phyloP scores from a whole-genome alignment of 495 filamentous ascomycete genomes.

The Hypoxylon lienhwacheense region DNA sequence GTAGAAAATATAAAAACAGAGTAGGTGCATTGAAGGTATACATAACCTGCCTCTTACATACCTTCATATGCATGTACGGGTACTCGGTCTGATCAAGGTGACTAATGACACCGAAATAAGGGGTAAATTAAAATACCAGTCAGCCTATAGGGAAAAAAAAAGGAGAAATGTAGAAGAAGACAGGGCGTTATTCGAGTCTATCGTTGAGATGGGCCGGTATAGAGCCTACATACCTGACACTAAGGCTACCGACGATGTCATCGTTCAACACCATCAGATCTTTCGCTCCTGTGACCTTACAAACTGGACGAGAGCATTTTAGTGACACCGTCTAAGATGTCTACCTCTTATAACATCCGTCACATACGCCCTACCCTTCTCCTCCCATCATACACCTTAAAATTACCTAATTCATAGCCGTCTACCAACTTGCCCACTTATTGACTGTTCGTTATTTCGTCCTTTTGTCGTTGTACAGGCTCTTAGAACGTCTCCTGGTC shows the following conservation, averaged over 20 bases:
- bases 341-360: constrained; percentile 6
- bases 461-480: not conserved
- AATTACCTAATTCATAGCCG: constrained; percentile 24
- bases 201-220: constrained; percentile 25
- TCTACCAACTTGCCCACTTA: constrained; percentile 1
- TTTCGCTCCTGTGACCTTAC: constrained; percentile 6
- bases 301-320: constrained; percentile 11
- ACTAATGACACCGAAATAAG: too few species aligned
- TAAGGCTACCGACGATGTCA: constrained; percentile 12
- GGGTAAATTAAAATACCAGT: not conserved
- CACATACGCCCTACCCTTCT: constrained; percentile 13
- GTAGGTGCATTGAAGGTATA: too few species aligned
- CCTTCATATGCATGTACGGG: too few species aligned
- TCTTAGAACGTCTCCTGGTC: constrained; percentile 79
- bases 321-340: constrained; percentile 14
- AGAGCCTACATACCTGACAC: constrained; percentile 15
- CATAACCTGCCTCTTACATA: too few species aligned
- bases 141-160: constrained; percentile 1
- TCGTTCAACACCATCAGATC: constrained; percentile 3
- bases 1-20: too few species aligned
- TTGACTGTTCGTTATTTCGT: constrained; percentile 23
- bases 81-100: too few species aligned
- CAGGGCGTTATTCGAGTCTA: constrained; percentile 22
- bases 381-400: constrained; percentile 26
- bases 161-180: not conserved